Conservation (phyloP, 164 flowering plant species). For the Piper longum region DNA sequence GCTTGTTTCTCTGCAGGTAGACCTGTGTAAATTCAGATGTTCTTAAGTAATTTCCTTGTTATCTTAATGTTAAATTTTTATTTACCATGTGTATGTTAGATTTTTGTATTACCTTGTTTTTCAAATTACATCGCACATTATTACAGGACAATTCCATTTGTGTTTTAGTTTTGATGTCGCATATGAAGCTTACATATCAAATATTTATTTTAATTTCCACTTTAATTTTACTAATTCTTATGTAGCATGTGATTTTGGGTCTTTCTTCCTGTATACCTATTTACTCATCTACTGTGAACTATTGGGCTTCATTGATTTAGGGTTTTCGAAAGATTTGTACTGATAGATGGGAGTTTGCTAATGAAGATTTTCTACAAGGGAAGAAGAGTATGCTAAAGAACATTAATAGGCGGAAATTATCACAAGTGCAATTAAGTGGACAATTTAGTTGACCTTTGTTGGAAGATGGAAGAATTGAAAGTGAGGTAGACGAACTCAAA, state of each 20-base stretch:
- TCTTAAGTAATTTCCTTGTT: background rate
- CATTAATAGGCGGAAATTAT: constrained; percentile 66
- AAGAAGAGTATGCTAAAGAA: constrained; percentile 55
- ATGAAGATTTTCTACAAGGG: constrained; percentile 57
- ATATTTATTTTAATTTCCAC: no score
- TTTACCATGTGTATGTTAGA: background rate
- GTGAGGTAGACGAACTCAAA: constrained; percentile 43
- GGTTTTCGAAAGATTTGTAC: constrained; percentile 82
- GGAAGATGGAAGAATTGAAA: constrained; percentile 27
- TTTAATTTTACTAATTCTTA: no score
- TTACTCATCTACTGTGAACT: background rate
- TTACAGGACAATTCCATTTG: no score
- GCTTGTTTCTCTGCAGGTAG: background rate
- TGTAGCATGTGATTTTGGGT: no score
- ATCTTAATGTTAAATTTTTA: no score
- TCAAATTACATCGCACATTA: no score
- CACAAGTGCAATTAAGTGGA: constrained; percentile 33
- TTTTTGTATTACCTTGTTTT: no score
- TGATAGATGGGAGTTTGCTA: constrained; percentile 82
- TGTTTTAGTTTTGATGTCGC: no score
- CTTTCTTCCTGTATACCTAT: background rate
- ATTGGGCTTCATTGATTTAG: constrained; percentile 23
- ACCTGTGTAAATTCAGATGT: no score
- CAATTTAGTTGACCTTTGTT: constrained; percentile 15
- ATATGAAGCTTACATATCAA: no score